Evolutionary conservation across 495 filamentous ascomycete species (phyloP).

Genomic region (Letharia lupina): DNA sequence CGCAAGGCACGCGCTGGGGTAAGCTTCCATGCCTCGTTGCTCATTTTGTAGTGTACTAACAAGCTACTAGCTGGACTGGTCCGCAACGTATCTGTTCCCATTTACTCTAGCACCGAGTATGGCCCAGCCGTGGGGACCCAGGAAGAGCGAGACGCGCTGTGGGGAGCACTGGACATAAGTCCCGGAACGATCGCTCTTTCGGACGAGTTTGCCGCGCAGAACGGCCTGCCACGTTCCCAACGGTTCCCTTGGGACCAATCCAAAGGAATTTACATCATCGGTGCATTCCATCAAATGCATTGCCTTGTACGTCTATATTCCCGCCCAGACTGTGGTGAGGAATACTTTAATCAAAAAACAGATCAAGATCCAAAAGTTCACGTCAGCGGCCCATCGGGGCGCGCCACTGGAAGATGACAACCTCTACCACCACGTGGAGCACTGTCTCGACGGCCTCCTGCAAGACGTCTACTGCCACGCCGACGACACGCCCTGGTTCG

Average conservation of each 20-base stretch:
- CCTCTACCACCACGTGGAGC: not conserved
- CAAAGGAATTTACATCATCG: not conserved
- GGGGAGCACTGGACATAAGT: not conserved
- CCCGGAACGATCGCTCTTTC: not conserved
- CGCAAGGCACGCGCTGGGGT: not conserved
- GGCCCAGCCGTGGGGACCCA: not conserved
- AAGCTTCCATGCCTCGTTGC: not conserved
- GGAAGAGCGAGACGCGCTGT: not conserved
- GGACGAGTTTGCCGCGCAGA: not conserved
- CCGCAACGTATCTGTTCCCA: not conserved
- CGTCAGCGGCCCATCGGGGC: not conserved
- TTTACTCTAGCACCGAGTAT: not conserved
- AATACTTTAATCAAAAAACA: not conserved
- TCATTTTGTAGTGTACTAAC: not conserved
- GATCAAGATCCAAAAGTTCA: not conserved
- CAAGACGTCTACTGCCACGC: not conserved
- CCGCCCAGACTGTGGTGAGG: no score
- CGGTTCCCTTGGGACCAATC: not conserved
- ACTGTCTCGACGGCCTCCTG: not conserved
- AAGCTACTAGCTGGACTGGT: not conserved
- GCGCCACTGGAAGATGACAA: not conserved
- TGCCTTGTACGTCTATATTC: not conserved
- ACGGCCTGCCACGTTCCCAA: not conserved
- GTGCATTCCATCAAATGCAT: not conserved
- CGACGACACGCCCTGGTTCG: not conserved